Conservation (phyloP, 805 yeast species). For the Saturnispora silvae region DNA sequence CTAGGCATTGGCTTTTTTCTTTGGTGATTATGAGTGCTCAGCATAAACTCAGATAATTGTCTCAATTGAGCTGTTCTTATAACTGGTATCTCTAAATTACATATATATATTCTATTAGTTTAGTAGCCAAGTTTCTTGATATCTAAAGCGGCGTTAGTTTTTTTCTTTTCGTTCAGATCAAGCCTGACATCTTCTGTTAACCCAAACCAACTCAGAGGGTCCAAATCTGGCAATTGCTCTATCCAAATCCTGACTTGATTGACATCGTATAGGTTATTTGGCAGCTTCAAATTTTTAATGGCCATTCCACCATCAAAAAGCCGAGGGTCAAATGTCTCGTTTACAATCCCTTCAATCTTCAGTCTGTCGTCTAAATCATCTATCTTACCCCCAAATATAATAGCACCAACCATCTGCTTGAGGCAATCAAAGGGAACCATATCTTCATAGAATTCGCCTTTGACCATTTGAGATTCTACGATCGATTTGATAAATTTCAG, state of each 20-base stretch:
- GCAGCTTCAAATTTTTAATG: neutral
- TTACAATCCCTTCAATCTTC: conserved; percentile 28
- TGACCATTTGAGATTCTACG: conserved; percentile 18
- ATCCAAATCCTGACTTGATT: conserved; percentile 37
- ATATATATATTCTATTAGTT: too few species aligned
- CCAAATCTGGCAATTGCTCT: conserved; percentile 38
- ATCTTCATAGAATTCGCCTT: neutral
- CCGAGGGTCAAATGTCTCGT: conserved; percentile 27
- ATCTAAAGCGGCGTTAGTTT: neutral
- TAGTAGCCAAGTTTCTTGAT: too few species aligned
- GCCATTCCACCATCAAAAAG: conserved; percentile 23
- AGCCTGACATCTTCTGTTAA: conserved; percentile 8
- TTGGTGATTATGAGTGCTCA: too few species aligned
- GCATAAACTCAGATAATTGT: too few species aligned
- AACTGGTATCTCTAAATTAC: too few species aligned
- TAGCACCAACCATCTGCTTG: conserved; percentile 5
- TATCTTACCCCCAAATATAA: conserved; percentile 62
- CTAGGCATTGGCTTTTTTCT: too few species aligned
- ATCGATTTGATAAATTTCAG: conserved; percentile 32
- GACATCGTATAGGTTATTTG: conserved; percentile 22
- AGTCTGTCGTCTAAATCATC: conserved; percentile 32
- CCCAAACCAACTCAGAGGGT: conserved; percentile 26
- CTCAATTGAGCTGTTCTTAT: too few species aligned
- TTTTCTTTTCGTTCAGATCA: conserved; percentile 10
- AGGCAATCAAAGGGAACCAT: conserved; percentile 3